These are phyloP conservation scores for Pelargonium myrrhifolium DNA, from an alignment of 441 rosid genomes.

Conservation along the genomic window DNA sequence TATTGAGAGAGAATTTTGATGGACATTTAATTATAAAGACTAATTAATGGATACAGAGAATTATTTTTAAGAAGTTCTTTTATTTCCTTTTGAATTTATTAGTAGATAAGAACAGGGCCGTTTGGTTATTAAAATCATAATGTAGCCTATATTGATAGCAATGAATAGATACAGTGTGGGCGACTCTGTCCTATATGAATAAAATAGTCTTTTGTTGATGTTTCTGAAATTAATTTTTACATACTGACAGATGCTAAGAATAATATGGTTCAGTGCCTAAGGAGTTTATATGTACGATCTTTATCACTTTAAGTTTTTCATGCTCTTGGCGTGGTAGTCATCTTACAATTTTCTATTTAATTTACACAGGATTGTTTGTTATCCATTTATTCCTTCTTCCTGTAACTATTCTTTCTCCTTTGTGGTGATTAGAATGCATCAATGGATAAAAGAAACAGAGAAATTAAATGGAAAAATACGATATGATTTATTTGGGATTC, in stretches of 20 bases:
- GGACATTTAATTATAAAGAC: background rate
- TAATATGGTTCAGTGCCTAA: background rate
- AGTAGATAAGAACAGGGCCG: background rate
- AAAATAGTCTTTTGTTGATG: background rate
- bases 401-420: background rate
- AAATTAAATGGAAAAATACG: background rate
- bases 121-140: background rate
- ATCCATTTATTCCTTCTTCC: background rate
- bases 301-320: background rate
- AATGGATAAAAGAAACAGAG: background rate
- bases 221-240: background rate
- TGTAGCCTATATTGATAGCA: background rate
- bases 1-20: too few relatives aligned
- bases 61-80: background rate
- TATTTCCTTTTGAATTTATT: background rate
- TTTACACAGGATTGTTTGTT: background rate
- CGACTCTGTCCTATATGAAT: too few relatives aligned
- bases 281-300: background rate
- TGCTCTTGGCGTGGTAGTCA: background rate
- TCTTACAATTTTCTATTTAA: background rate
- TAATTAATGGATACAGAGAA: background rate
- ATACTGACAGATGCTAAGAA: background rate
- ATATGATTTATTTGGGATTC: background rate
- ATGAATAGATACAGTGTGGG: background rate
- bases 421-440: background rate